Percentiles rank a stretch among this genome's conserved stretches.
Conservation (phyloP, 164 flowering plant genomes). For the Tetracentron sinense region DNA sequence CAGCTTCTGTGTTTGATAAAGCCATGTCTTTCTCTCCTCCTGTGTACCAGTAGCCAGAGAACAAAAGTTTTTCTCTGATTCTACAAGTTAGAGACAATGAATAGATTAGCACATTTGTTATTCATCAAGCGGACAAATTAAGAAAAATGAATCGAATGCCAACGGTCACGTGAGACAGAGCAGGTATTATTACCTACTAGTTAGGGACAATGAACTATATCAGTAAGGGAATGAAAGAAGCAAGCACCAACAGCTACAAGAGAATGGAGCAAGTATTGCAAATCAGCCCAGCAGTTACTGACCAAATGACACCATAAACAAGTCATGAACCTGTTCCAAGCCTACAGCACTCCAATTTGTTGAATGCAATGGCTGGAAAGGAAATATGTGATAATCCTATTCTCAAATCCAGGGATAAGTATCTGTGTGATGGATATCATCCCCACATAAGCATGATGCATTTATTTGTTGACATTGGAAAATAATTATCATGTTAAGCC, state of each 20-base stretch:
- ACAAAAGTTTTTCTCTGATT: slow-evolving; percentile 62
- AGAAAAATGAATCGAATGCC: not conserved
- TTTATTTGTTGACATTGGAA: no score
- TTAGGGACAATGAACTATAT: not conserved
- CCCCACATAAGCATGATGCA: no score
- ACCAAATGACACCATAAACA: not conserved
- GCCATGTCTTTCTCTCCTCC: slow-evolving; percentile 73
- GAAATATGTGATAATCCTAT: not conserved
- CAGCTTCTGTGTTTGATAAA: slow-evolving; percentile 61
- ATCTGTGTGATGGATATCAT: no score
- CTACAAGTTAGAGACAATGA: slow-evolving; percentile 31
- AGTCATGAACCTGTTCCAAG: not conserved
- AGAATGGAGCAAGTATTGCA: not conserved
- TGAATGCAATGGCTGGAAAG: not conserved
- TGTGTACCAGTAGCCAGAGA: slow-evolving; percentile 53
- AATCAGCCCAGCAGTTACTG: not conserved
- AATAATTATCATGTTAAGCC: no score
- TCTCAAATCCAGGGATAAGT: not conserved
- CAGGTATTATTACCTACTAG: not conserved
- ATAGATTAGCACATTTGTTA: not conserved
- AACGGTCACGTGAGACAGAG: not conserved
- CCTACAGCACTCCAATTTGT: not conserved
- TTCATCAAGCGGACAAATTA: not conserved
- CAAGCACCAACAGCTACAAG: not conserved
- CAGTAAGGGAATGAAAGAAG: not conserved